Conservation (phyloP, 441 rosid genomes). For the Iberis amara region DNA sequence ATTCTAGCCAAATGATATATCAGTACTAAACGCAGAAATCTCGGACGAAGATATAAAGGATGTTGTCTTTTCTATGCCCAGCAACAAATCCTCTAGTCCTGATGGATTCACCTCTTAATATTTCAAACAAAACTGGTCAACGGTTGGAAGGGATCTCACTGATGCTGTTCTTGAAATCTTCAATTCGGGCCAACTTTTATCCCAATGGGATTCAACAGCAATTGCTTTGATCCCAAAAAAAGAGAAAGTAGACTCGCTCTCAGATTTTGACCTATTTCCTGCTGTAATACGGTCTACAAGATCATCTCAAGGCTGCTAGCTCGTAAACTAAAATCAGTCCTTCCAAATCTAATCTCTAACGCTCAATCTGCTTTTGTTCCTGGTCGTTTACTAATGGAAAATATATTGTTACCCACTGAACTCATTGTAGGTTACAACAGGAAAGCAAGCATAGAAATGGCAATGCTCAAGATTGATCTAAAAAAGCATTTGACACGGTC, state of each 20-base stretch:
- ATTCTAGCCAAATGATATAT: no score
- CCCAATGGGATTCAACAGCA: not conserved
- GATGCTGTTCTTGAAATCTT: not conserved
- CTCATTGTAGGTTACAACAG: not conserved
- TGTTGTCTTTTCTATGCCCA: not conserved
- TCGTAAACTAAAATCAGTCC: not conserved
- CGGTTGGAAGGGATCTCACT: not conserved
- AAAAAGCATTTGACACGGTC: not conserved
- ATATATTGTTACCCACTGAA: not conserved
- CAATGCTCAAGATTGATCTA: not conserved
- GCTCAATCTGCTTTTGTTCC: not conserved
- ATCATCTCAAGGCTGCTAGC: not conserved
- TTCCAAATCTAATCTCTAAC: not conserved
- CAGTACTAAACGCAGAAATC: no score
- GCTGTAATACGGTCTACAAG: not conserved
- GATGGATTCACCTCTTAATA: no score
- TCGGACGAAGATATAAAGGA: no score
- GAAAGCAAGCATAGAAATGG: not conserved
- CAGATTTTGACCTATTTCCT: not conserved
- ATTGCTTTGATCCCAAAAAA: not conserved
- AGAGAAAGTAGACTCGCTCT: not conserved
- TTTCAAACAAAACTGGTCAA: no score
- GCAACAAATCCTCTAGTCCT: not conserved
- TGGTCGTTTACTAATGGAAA: not conserved
- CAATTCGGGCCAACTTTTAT: not conserved